These are phyloP conservation scores for Yamadazyma aaseri DNA, from an alignment of 1,139 yeast genomes.

Conservation along the genomic window DNA sequence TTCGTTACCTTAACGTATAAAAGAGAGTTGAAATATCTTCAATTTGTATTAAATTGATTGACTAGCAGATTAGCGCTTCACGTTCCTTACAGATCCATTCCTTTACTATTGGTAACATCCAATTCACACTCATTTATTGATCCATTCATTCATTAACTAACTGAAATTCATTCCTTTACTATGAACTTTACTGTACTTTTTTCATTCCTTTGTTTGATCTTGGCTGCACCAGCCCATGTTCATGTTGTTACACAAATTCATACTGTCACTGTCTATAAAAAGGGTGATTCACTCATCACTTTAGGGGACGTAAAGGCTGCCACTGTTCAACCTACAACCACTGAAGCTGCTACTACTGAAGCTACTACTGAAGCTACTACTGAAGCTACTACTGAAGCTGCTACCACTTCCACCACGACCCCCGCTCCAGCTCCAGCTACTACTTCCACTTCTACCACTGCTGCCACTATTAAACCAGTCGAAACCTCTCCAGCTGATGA, in stretches of 20 bases:
- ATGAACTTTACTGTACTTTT: conserved; percentile 3
- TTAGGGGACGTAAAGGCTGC: conserved; percentile 11
- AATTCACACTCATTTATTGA: too few relatives aligned
- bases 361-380: conserved; percentile 20
- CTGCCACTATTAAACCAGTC: conserved; percentile 18
- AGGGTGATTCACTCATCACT: conserved; percentile 14
- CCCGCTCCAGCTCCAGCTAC: conserved; percentile 14
- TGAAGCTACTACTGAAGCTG: conserved; percentile 19
- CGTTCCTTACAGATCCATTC: too few relatives aligned
- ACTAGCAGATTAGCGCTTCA: too few relatives aligned
- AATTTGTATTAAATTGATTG: too few relatives aligned
- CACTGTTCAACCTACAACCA: conserved; percentile 12
- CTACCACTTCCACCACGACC: conserved; percentile 18
- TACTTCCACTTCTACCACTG: conserved; percentile 21
- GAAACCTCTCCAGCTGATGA: conserved; percentile 19
- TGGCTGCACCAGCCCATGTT: conserved; percentile 18
- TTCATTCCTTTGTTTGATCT: conserved; percentile 8
- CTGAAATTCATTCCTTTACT: too few relatives aligned
- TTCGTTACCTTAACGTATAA: too few relatives aligned
- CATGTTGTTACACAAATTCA: conserved; percentile 14
- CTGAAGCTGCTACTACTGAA: conserved; percentile 10
- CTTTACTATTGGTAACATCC: too few relatives aligned
- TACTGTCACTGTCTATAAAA: conserved; percentile 14
- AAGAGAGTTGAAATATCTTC: too few relatives aligned
- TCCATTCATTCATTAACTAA: too few relatives aligned